Conservation (phyloP, 257 asterid genomes). For the Primulina tabacum region DNA sequence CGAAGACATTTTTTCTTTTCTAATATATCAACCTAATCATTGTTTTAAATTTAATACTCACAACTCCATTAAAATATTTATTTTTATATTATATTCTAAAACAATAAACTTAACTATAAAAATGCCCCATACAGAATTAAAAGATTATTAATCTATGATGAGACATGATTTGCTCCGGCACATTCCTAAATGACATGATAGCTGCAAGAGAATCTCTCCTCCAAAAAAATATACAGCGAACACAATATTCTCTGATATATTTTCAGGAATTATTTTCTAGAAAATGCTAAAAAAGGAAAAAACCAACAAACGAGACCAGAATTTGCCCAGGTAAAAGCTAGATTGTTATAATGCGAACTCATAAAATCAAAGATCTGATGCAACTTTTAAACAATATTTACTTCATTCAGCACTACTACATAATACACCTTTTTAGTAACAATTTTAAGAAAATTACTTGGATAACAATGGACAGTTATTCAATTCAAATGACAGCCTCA, state of each 20-base stretch:
- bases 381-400: slow-evolving; percentile 11
- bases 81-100: neutral
- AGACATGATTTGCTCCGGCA: neutral
- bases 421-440: neutral
- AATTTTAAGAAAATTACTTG: slow-evolving; percentile 14
- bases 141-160: neutral
- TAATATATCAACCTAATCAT: neutral
- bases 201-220: neutral
- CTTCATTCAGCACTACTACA: neutral
- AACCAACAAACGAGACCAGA: neutral
- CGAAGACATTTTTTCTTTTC: too few species aligned
- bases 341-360: neutral
- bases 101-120: neutral
- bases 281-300: neutral
- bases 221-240: neutral
- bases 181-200: neutral
- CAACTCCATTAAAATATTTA: neutral
- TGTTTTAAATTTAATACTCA: neutral
- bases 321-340: neutral
- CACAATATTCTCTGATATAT: too few species aligned
- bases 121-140: neutral
- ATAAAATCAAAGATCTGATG: slow-evolving; percentile 5
- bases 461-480: neutral
- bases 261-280: neutral
- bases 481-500: neutral